Base-by-base conservation (phyloP, 1,284 basidiomycete genomes). In the Cutaneotrichosporon arboriforme region DNA sequence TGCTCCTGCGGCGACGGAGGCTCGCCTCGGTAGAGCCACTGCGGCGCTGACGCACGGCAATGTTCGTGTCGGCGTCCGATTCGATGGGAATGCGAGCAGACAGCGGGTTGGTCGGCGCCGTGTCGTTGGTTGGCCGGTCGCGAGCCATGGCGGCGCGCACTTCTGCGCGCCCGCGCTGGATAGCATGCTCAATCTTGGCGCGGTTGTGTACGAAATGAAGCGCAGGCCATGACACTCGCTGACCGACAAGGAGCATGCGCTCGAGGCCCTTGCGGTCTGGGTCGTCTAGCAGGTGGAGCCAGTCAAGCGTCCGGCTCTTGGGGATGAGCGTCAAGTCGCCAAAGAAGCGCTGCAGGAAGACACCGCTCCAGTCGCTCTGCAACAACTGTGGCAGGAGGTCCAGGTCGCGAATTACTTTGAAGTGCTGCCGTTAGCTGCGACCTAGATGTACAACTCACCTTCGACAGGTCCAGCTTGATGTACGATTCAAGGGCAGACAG, bases 221-320 rank as follows among this genome's bases (percentile, higher is more conserved):
- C 77, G 92, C 92, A 0, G 92, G 92, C 90, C 90, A 97, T 18
- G 92, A 86, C n/a, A 90, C 91, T n/a, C 83, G 72, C 74, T 94
- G 80, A 4, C 93, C 92, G 3, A 90, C 87, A 49, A 78, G 77
- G 57, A 94, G 82, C 89, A 93, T 91, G 50, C 89, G 78, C 57
- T 81, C 82, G 42, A 97, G 76, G 69, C 93, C 87, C 14, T 75
- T 63, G n/a, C 81, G 81, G 69, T 87, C 83, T 0, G 90, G 90
- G 72, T 96, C 92, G 40, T 84, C 87, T 38, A 97, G 74, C 39
- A 96, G 82, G 43, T 80, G 82, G 50, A 88, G 73, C 89, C 89
- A 94, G 65, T 94, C 90, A 83, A 86, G 60, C 0, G 89, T 69
- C 17, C 85, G 80, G 7, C 88, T 91, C 64, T 83, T 82, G 1